Conservation (phyloP, 441 rosid genomes). For the Cnidoscolus chayamansa region DNA sequence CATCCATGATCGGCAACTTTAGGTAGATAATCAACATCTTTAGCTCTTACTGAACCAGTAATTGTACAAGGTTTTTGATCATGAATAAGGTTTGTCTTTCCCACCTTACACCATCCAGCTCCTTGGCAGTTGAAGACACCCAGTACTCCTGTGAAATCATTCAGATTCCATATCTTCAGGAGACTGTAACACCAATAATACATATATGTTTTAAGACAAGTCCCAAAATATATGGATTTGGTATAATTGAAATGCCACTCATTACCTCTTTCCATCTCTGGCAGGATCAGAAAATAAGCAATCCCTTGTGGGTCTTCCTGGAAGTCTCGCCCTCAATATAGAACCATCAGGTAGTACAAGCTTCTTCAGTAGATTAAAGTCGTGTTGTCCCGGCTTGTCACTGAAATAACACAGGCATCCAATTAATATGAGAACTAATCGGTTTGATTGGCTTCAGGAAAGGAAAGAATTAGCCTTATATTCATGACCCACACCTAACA, state of each 20-base stretch:
- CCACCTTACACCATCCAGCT: slow-evolving; percentile 64
- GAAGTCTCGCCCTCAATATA: slow-evolving; percentile 57
- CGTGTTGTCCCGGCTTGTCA: slow-evolving; percentile 63
- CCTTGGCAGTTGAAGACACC: slow-evolving; percentile 70
- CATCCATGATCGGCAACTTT: slow-evolving; percentile 51
- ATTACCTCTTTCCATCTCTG: slow-evolving; percentile 54
- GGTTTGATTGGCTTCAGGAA: neutral
- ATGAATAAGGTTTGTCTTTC: slow-evolving; percentile 59
- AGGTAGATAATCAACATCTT: slow-evolving; percentile 53
- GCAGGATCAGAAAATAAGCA: slow-evolving; percentile 59
- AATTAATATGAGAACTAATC: neutral
- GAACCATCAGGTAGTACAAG: slow-evolving; percentile 65
- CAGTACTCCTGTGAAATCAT: slow-evolving; percentile 48
- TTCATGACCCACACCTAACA: slow-evolving; percentile 39
- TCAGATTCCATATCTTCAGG: slow-evolving; percentile 72
- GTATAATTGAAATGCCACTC: neutral
- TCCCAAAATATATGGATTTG: slow-evolving; percentile 2
- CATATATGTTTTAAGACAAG: neutral
- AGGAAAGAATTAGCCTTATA: neutral
- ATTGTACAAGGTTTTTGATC: slow-evolving; percentile 51
- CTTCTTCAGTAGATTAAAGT: slow-evolving; percentile 53
- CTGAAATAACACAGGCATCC: slow-evolving; percentile 25
- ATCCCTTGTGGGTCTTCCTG: slow-evolving; percentile 60
- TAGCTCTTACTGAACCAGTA: slow-evolving; percentile 47
- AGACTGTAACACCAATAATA: slow-evolving; percentile 38